Conservation (phyloP, 352 stramenopile genomes). For the Bremia lactucae region DNA sequence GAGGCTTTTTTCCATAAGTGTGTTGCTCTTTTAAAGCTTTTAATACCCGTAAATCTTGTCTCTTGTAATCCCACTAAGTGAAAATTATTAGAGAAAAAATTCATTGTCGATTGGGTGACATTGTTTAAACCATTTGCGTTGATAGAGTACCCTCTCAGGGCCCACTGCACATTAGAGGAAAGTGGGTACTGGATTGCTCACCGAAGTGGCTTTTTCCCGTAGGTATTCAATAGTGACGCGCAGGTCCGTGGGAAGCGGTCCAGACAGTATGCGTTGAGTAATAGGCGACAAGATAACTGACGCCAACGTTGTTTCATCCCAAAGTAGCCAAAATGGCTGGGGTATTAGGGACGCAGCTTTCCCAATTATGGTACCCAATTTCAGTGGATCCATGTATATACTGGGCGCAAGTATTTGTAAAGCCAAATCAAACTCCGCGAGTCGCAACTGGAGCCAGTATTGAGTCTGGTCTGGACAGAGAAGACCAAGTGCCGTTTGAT, state of each 20-base stretch:
- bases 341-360: background rate
- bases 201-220: background rate
- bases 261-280: background rate
- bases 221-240: background rate
- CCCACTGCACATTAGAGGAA: background rate
- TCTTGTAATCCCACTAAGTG: background rate
- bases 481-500: background rate
- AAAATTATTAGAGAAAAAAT: background rate
- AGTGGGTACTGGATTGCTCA: background rate
- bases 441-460: background rate
- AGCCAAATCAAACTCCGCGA: background rate
- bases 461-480: background rate
- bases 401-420: background rate
- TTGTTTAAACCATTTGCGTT: background rate
- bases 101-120: background rate
- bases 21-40: background rate
- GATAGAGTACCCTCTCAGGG: background rate
- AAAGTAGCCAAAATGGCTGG: background rate
- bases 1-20: background rate
- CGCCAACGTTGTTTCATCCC: background rate
- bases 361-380: background rate
- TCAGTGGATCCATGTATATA: background rate
- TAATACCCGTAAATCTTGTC: background rate
- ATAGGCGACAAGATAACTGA: background rate
- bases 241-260: background rate